Evolutionary conservation across 495 filamentous ascomycete species (phyloP), one percentile per base, ranked within the genome.

Genomic region (Aspergillus bertholletiae): DNA sequence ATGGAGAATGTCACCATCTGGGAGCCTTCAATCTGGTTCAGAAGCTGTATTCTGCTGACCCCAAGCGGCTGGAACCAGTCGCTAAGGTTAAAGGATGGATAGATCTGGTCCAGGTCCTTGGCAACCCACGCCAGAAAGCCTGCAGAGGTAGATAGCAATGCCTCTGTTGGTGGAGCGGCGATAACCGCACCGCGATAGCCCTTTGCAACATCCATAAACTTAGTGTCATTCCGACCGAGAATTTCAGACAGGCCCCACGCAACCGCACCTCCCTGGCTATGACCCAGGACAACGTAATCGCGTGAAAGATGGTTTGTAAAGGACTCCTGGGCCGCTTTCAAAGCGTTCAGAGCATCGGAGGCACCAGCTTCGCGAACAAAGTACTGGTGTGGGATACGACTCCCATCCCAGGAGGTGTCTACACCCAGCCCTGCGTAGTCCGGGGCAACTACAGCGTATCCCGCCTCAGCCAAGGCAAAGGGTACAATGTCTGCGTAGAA

Each of bases 361-460:
- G 73, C 78, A 12, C 59, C 55, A 9, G 71, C 62, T 7, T 65
- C 59, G 23, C 63, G 50, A 22, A 67, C 63, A 7, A 72, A 66
- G 35, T 73, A 77, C 46, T 74, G 65, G 61, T 82, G 78, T 18
- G 54, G 51, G 43, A 77, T 71, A 7, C 56, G 45, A 32, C 62
- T 67, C 11, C 70, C 73, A 34, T 70, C 60, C 49, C 63, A 61
- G 17, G 58, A 60, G n/a, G 57, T 67, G 28, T 54, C 58, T 27
- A 83, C 68, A 26, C 81, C 81, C 0, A 82, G 70, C 2, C 81
- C 81, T 5, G 76, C 78, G 57, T 80, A 83, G 57, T 84, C 81
- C 2, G 81, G 67, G 0, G 73, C 79, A n/a, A 84, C 68, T 7
- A 83, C 80, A 15, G 74, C 79, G 54, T 78, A 82, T 12, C 81